A percentile compares a stretch with the other conserved stretches of the same genome.
Conservation (phyloP, 768 basidiomycete species). For the Tubosaeta sp. region DNA sequence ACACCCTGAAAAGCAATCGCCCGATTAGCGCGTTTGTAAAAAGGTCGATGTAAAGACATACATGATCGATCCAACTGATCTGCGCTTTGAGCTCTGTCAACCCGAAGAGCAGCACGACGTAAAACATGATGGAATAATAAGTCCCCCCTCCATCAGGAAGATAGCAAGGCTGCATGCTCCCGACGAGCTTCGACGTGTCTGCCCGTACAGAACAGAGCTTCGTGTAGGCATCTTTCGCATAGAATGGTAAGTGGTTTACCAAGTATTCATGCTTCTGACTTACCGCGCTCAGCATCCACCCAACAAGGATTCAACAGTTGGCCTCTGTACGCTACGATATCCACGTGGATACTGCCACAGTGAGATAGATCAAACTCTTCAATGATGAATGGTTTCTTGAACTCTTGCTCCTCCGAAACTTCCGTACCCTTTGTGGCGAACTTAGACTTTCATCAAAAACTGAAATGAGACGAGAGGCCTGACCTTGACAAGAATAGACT, state of each 20-base stretch:
- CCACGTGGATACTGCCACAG: not conserved
- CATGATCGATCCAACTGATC: slow-evolving; percentile 37
- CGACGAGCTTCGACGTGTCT: not conserved
- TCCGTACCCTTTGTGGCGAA: not conserved
- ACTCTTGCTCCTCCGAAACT: not conserved
- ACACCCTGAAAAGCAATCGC: slow-evolving; percentile 23
- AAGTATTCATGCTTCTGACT: not conserved
- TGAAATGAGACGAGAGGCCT: not conserved
- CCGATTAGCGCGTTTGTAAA: not conserved
- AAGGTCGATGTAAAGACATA: slow-evolving; percentile 14
- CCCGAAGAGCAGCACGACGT: slow-evolving; percentile 39
- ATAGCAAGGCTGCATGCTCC: not conserved
- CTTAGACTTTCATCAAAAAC: not conserved
- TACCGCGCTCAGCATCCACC: not conserved
- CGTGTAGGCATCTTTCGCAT: not conserved
- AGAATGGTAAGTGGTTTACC: not conserved
- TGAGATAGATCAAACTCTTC: slow-evolving; percentile 22
- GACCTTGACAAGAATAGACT: not conserved
- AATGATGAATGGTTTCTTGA: slow-evolving; percentile 8
- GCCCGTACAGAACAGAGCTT: not conserved
- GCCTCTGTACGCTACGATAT: not conserved
- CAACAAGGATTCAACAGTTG: not conserved
- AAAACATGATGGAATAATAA: slow-evolving; percentile 11
- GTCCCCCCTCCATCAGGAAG: not conserved
- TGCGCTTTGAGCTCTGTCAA: slow-evolving; percentile 44